These are phyloP conservation scores for Theobroma cacao DNA, from an alignment of 345 rosid species.

Conservation along the genomic window DNA sequence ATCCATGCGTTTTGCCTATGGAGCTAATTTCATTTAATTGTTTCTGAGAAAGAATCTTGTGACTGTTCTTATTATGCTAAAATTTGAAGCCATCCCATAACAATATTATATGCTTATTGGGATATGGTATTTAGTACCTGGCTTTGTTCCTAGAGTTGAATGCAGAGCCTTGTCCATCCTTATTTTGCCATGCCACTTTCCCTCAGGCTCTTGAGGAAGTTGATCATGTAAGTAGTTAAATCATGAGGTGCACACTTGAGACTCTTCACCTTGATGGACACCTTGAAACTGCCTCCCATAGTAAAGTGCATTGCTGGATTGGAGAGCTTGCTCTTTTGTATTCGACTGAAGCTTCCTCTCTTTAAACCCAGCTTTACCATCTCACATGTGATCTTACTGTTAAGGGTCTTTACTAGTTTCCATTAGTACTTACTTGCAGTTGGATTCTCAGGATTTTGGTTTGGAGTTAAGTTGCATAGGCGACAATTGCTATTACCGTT, in stretches of 20 bases:
- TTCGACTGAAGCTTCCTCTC: not conserved
- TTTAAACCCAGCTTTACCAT: not conserved
- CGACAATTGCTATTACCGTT: not conserved
- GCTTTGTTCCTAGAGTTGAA: not conserved
- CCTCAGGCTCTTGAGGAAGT: not conserved
- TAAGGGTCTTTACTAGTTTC: not conserved
- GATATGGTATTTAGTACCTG: not conserved
- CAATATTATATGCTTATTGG: not conserved
- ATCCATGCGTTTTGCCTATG: not conserved
- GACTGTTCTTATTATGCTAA: not conserved
- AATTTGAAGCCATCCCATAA: not conserved
- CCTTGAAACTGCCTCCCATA: not conserved
- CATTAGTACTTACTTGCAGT: no score
- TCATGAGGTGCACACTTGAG: not conserved
- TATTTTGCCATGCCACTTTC: not conserved
- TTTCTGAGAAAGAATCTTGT: not conserved
- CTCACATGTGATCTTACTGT: not conserved
- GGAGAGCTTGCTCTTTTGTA: not conserved
- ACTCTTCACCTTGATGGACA: not conserved
- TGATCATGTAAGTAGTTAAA: not conserved
- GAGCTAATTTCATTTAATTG: slow-evolving; percentile 2
- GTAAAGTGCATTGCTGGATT: not conserved
- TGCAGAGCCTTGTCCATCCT: not conserved
- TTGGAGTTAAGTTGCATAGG: not conserved
- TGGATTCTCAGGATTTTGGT: no score